A percentile compares a stretch with the other conserved stretches of the same genome.
phyloP scores from a whole-genome alignment of 768 basidiomycete genomes.

The Pulveroboletus ravenelii region DNA sequence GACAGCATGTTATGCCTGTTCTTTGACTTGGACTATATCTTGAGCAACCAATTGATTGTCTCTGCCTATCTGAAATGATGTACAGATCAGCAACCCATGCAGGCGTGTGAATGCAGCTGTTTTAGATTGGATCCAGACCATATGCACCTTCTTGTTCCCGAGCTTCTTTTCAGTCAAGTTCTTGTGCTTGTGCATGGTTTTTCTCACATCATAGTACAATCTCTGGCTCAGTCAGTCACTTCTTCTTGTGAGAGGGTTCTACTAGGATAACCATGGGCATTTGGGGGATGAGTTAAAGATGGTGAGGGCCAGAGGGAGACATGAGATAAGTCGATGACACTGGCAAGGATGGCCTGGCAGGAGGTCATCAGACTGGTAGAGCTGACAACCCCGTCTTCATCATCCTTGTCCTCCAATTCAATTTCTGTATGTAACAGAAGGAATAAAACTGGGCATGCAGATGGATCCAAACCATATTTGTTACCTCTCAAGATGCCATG shows the following conservation, averaged over 20 bases:
- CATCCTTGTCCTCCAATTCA: background rate
- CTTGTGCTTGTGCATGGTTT: slow-evolving; percentile 77
- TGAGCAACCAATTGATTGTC: slow-evolving; percentile 83
- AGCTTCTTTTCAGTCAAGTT: slow-evolving; percentile 46
- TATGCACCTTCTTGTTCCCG: slow-evolving; percentile 62
- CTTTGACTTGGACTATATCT: slow-evolving; percentile 72
- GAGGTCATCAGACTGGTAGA: background rate
- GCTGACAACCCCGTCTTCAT: background rate
- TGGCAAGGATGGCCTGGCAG: background rate
- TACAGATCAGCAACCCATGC: background rate
- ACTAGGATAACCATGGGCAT: background rate
- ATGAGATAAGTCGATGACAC: background rate
- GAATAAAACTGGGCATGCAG: background rate
- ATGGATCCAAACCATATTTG: background rate
- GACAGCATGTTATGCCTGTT: slow-evolving; percentile 51
- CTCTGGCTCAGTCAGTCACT: slow-evolving; percentile 67
- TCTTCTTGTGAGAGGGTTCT: slow-evolving; percentile 36
- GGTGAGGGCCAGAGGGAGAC: background rate
- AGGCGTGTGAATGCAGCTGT: too few relatives aligned
- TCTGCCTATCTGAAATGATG: slow-evolving; percentile 49
- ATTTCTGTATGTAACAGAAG: background rate
- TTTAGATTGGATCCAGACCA: background rate
- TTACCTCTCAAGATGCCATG: slow-evolving; percentile 24
- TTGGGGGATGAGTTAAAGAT: too few relatives aligned
- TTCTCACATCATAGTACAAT: slow-evolving; percentile 70